Percentiles rank a stretch among this genome's conserved stretches.
These are phyloP conservation scores for Globisporangium yorkense DNA, from an alignment of 352 stramenopile genomes.

Conservation along the genomic window DNA sequence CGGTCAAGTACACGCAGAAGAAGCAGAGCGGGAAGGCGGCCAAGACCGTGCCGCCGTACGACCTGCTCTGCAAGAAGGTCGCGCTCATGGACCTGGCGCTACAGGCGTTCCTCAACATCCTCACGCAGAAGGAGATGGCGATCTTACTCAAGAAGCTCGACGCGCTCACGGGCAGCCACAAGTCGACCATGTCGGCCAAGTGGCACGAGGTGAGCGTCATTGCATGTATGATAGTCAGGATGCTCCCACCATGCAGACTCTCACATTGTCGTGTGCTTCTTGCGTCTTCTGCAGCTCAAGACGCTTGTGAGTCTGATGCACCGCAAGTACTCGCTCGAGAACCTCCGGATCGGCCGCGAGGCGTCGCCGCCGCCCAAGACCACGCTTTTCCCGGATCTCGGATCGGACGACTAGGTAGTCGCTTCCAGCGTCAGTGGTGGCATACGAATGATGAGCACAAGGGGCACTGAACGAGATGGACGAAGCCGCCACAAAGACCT, in stretches of 20 bases:
- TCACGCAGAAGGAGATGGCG: constrained; percentile 62
- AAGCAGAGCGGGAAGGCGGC: constrained; percentile 29
- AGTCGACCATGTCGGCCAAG: constrained; percentile 75
- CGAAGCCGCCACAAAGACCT: too few relatives aligned
- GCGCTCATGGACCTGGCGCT: constrained; percentile 79
- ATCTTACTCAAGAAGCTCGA: constrained; percentile 72
- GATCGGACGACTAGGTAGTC: background rate
- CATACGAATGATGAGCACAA: too few relatives aligned
- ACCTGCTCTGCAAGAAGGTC: constrained; percentile 79
- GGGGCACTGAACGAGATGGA: too few relatives aligned
- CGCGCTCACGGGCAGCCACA: constrained; percentile 58
- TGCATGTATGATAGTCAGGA: background rate
- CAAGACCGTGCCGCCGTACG: constrained; percentile 41
- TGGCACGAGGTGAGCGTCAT: constrained; percentile 61
- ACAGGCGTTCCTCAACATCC: constrained; percentile 70
- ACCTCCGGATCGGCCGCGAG: constrained; percentile 57
- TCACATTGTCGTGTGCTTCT: too few relatives aligned
- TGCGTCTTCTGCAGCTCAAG: constrained; percentile 37
- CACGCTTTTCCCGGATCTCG: constrained; percentile 23
- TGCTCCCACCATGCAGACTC: too few relatives aligned
- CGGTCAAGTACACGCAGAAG: constrained; percentile 60
- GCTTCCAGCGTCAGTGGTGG: too few relatives aligned
- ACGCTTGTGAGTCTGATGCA: constrained; percentile 81
- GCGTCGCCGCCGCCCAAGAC: constrained; percentile 33
- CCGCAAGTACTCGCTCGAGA: constrained; percentile 79